Evolutionary conservation across 441 rosid genomes (phyloP).

Genomic region (Viola pubescens): DNA sequence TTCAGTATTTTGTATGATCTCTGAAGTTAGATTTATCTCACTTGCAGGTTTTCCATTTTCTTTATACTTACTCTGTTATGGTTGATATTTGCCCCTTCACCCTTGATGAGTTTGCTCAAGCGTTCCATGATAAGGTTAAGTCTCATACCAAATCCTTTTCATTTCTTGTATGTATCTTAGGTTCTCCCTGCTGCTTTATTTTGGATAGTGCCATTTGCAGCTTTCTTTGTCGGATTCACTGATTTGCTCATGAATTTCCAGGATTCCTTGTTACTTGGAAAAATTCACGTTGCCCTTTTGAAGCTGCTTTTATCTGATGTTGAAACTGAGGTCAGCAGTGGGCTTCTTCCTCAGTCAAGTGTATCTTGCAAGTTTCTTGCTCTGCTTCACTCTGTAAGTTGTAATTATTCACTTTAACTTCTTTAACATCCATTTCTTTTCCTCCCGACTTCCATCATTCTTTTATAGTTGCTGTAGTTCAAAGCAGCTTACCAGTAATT

Average conservation of each 20-base stretch:
- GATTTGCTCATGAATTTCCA: conserved; percentile 25
- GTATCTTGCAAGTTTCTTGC: conserved; percentile 91
- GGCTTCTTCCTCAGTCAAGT: conserved; percentile 40
- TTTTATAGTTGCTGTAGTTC: no score
- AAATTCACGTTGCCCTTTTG: conserved; percentile 75
- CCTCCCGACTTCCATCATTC: no score
- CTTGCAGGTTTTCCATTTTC: conserved; percentile 84
- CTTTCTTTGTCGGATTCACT: conserved; percentile 13
- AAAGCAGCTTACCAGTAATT: no score
- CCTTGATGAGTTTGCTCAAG: conserved; percentile 79
- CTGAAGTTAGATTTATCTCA: conserved; percentile 20
- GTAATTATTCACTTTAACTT: no score
- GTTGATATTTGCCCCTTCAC: conserved; percentile 68
- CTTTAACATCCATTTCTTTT: no score
- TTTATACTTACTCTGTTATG: conserved; percentile 63
- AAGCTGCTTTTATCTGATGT: conserved; percentile 73
- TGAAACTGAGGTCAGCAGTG: conserved; percentile 51
- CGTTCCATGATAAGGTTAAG: conserved; percentile 88
- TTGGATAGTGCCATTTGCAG: not conserved
- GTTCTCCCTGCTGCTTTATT: not conserved
- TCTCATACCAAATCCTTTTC: conserved; percentile 10
- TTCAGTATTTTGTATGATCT: conserved; percentile 12
- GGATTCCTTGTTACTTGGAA: conserved; percentile 89
- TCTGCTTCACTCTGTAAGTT: conserved; percentile 79
- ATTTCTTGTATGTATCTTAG: conserved; percentile 7